Evolutionary conservation across 495 filamentous ascomycete genomes (phyloP), one percentile per base, ranked within the genome.

Genomic region (Cladorrhinum samala): DNA sequence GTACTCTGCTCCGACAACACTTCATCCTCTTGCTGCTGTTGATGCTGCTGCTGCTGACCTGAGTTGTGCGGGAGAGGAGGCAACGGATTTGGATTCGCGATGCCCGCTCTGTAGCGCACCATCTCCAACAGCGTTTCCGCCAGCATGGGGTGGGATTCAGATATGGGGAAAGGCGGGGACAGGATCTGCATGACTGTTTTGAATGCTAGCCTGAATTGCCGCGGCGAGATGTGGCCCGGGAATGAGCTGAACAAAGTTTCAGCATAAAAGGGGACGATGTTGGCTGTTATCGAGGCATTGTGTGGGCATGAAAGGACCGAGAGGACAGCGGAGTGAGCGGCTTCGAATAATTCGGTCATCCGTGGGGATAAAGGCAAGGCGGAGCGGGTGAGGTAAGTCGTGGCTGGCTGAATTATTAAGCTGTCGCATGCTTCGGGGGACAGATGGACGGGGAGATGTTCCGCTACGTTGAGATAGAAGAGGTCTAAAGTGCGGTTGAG

Each of bases 141-240:
- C 17, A 96, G 79, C 50, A 87, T 73, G 1, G 87, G 90, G 47
- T 94, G 83, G 7, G 69, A 77, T 44, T 77, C 81, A 14, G 86
- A 79, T 30, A 95, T 72, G 14, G 78, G 79, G 27, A 83, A 87
- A 0, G 93, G 91, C 18, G 91, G 90, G 2, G 87, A 83, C n/a
- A 89, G 81, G 48, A 96, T 84, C 59, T 85, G 84, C 59, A 96
- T 81, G 47, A 97, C 73, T 7, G 89, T 92, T 65, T 88, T 90
- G 78, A 96, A 91, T 19, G 92, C 93, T 14, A 97, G 78, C 36
- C 92, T 83, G 72, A 98, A 97, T 72, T 98, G 93, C 6, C 90
- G 81, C 2, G 85, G 79, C 1, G 89, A 92, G 14, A 98, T 82
- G 55, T 87, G 87, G 5, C 75, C 59, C 2, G 93, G 94, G 69